Base-by-base conservation (phyloP, 352 stramenopile genomes). In the Blastocystis hominis region DNA sequence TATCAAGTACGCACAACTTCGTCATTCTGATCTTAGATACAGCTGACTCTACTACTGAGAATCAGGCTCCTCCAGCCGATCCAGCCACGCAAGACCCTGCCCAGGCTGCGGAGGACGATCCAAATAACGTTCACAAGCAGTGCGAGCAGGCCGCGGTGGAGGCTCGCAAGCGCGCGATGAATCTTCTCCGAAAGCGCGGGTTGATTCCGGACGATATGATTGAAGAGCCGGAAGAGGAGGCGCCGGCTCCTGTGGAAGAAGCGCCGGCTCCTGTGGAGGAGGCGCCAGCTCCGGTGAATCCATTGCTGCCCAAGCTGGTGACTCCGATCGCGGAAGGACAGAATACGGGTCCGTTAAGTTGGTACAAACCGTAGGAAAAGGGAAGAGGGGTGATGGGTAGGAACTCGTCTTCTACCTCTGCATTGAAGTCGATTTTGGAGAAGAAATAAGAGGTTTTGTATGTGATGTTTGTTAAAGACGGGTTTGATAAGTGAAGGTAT, bases 81-180 rank as follows among this genome's bases (percentile, higher is more conserved):
- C 50, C 72, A 0, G 70, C 13, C 4, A 30, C 20, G 17, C 40
- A 42, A 38, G 34, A 17, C 7, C 5, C 17, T 38, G 30, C 62
- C 9, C 62, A 30, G 13, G 30, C 36, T 44, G 42, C 44, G 17
- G 50, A 84, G 24, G 72, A 84, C 34, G 72, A 84, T 68, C 72
- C 72, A 9, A 84, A 84, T 34, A 84, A 66, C 42, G 72, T 84
- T 9, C 72, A 84, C 34, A 84, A 84, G 38, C 72, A 84, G 72
- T 84, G 72, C 9, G 72, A 84, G 55, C 50, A 61, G 7, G 72
- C 72, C n/a, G 72, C 72, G 10, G 55, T 10, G 17, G 72, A 84
- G 72, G 72, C 72, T 7, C 72, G 24, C 20, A 56, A 61, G 38
- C 72, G 72, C 24, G 72, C 72, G 0, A 40, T 84, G 47, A 53